Percentiles rank a stretch among this genome's conserved stretches.
Conservation (phyloP, 148 eudicot genomes). For the Rhododendron vialii region DNA sequence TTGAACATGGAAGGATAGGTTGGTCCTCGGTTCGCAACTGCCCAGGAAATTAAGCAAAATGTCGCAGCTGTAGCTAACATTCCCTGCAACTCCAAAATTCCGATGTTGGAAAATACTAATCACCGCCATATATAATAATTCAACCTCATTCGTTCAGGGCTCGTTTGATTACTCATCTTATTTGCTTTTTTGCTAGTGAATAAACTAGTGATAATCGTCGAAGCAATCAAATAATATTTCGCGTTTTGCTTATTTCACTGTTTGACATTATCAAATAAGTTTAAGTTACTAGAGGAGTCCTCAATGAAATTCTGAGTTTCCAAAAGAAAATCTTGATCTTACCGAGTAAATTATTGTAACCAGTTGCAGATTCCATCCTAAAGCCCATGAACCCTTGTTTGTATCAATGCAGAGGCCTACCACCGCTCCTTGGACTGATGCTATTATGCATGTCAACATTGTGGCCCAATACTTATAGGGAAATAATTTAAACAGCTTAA, state of each 20-base stretch:
- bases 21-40: conserved; percentile 49
- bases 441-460: conserved; percentile 42
- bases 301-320: neutral
- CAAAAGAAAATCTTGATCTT: neutral
- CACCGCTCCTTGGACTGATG: conserved; percentile 40
- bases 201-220: neutral
- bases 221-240: neutral
- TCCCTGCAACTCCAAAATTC: conserved; percentile 25
- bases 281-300: neutral
- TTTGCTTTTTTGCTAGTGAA: neutral
- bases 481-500: conserved; percentile 38
- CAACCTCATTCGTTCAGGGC: neutral
- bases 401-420: conserved; percentile 47
- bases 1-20: conserved; percentile 74
- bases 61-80: conserved; percentile 43
- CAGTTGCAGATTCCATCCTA: conserved; percentile 56
- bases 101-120: neutral
- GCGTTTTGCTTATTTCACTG: too few species aligned
- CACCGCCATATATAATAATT: neutral
- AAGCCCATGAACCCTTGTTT: conserved; percentile 30
- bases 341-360: conserved; percentile 52
- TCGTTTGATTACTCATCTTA: neutral
- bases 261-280: too few species aligned
- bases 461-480: conserved; percentile 52
- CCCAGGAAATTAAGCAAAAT: conserved; percentile 51